A percentile compares a stretch with the other conserved stretches of the same genome.
These are phyloP conservation scores for Thamnidium elegans DNA, from an alignment of 192 early-diverging fungal genomes.

Conservation along the genomic window DNA sequence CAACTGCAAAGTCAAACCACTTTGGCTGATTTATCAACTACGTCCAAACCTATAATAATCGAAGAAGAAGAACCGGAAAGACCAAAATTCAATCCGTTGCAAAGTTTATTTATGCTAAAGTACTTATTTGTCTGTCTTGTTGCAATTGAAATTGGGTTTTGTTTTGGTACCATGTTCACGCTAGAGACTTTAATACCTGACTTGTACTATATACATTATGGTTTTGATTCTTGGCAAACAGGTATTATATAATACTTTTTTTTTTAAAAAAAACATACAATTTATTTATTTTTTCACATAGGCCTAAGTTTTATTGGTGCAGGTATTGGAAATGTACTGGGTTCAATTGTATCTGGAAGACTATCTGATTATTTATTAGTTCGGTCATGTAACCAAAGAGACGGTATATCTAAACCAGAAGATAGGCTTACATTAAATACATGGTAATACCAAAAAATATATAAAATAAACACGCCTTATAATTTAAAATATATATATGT, in stretches of 20 bases:
- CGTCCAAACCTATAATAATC: no score
- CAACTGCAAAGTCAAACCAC: background rate
- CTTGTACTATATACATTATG: conserved; percentile 21
- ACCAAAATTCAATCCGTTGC: conserved; percentile 1
- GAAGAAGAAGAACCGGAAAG: background rate
- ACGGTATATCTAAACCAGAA: conserved; percentile 35
- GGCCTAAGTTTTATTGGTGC: conserved; percentile 38
- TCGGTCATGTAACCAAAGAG: conserved; percentile 28
- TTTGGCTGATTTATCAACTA: no score
- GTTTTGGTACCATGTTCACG: conserved; percentile 52
- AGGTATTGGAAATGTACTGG: conserved; percentile 42
- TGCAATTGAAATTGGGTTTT: conserved; percentile 6
- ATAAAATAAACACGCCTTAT: background rate
- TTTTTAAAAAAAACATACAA: background rate
- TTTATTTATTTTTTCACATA: background rate
- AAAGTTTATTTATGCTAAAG: conserved; percentile 5
- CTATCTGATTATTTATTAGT: conserved; percentile 40
- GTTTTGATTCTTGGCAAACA: conserved; percentile 35
- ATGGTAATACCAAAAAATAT: conserved; percentile 5
- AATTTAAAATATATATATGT: background rate
- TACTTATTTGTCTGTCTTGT: background rate
- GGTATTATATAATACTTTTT: conserved; percentile 19
- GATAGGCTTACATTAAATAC: conserved; percentile 42
- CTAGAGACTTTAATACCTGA: conserved; percentile 37
- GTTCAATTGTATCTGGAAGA: conserved; percentile 37